Percentiles rank a stretch among this genome's conserved stretches.
phyloP scores from a whole-genome alignment of 1,284 basidiomycete genomes.

The Ceratobasidium sp. region DNA sequence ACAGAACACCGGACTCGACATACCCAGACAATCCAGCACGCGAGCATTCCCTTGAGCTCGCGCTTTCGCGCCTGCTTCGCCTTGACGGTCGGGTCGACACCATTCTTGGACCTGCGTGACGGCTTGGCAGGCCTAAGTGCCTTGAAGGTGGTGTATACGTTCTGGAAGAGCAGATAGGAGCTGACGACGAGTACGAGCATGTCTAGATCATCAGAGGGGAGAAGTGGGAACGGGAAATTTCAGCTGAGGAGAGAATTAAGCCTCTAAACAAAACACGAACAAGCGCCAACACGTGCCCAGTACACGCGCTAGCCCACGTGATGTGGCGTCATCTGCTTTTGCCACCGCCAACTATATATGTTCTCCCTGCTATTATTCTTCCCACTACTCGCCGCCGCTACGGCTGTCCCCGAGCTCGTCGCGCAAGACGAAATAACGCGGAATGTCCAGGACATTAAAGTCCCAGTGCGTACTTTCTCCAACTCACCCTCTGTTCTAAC shows the following conservation, averaged over 20 bases:
- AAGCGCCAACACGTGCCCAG: conserved; percentile 43
- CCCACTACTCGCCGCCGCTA: conserved; percentile 32
- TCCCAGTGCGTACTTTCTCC: conserved; percentile 31
- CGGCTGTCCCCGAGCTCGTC: conserved; percentile 24
- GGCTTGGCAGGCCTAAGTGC: conserved; percentile 75
- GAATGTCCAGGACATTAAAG: conserved; percentile 1
- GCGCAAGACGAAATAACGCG: neutral
- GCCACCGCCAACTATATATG: conserved; percentile 25
- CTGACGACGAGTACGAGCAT: conserved; percentile 42
- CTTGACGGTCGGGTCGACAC: conserved; percentile 71
- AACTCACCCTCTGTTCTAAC: conserved; percentile 17
- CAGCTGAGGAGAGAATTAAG: conserved; percentile 1
- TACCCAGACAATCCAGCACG: conserved; percentile 87
- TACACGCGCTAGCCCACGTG: conserved; percentile 27
- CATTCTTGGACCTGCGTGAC: conserved; percentile 65
- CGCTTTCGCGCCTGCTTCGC: conserved; percentile 80
- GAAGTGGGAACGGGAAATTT: neutral
- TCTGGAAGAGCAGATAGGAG: conserved; percentile 72
- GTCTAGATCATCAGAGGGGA: conserved; percentile 26
- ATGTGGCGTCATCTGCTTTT: conserved; percentile 32
- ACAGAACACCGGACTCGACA: conserved; percentile 51
- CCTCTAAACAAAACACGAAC: conserved; percentile 31
- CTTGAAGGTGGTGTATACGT: conserved; percentile 86
- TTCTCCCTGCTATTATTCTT: neutral
- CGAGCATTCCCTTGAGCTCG: conserved; percentile 83